Evolutionary conservation across 2,329 filamentous ascomycete genomes (phyloP).

Genomic region (Gnomoniopsis smithogilvyi): DNA sequence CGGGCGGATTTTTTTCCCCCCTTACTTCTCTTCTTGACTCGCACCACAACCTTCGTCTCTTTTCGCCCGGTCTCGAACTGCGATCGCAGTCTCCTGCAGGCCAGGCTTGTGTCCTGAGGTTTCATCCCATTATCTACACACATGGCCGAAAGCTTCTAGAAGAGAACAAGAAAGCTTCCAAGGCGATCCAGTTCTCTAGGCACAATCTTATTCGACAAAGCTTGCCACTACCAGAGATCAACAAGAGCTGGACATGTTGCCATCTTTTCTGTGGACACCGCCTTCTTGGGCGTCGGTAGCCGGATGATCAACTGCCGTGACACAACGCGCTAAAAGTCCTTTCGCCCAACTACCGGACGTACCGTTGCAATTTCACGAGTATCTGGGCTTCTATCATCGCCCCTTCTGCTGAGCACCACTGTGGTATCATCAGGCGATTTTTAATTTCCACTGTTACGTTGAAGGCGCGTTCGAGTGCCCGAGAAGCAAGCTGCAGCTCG

Average conservation of each 20-base stretch:
- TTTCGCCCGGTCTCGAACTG: not conserved
- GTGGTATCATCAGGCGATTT: not conserved
- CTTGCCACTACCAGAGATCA: not conserved
- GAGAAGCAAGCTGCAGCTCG: not conserved
- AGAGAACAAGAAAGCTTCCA: not conserved
- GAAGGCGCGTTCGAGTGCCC: not conserved
- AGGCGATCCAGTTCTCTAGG: not conserved
- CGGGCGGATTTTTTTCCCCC: not conserved
- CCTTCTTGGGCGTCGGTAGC: slow-evolving; percentile 6
- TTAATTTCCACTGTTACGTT: not conserved
- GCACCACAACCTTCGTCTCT: not conserved
- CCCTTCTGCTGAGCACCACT: not conserved
- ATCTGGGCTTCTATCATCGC: not conserved
- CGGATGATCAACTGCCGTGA: slow-evolving; percentile 18
- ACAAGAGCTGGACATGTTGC: not conserved
- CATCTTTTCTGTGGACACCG: not conserved
- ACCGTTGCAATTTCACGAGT: not conserved
- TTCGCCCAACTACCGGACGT: not conserved
- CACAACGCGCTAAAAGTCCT: not conserved
- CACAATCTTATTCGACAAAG: not conserved
- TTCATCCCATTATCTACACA: not conserved
- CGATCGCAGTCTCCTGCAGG: not conserved
- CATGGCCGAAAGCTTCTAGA: not conserved
- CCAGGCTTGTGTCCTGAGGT: not conserved
- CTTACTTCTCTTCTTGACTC: not conserved